phyloP scores from a whole-genome alignment of 2,329 filamentous ascomycete genomes.

The Stemphylium beticola region DNA sequence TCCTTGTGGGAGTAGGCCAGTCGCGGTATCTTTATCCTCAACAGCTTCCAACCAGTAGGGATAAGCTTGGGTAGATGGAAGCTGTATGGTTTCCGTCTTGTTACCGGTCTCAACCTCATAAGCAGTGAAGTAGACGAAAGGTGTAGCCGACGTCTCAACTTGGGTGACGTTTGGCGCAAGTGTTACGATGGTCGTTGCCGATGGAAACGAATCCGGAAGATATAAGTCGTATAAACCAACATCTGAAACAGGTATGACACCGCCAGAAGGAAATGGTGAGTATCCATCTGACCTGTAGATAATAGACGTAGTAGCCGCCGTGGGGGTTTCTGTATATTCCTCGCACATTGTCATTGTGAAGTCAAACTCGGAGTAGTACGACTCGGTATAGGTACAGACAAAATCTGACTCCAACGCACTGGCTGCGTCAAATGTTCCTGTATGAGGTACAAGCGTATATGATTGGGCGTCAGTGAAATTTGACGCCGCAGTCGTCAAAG shows the following conservation, averaged over 20 bases:
- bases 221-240: slow-evolving; percentile 22
- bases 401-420: slow-evolving; percentile 30
- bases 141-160: slow-evolving; percentile 43
- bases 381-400: slow-evolving; percentile 28
- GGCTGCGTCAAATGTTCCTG: slow-evolving; percentile 34
- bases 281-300: slow-evolving; percentile 31
- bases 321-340: slow-evolving; percentile 36
- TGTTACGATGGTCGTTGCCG: slow-evolving; percentile 31
- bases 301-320: slow-evolving; percentile 40
- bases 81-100: slow-evolving; percentile 42
- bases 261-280: slow-evolving; percentile 29
- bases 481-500: slow-evolving; percentile 20
- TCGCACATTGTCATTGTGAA: slow-evolving; percentile 29
- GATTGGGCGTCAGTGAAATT: slow-evolving; percentile 27
- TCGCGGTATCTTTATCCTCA: slow-evolving; percentile 32
- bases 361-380: slow-evolving; percentile 30
- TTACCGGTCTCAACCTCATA: slow-evolving; percentile 51
- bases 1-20: slow-evolving; percentile 43
- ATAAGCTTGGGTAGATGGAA: slow-evolving; percentile 46
- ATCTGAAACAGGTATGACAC: slow-evolving; percentile 27
- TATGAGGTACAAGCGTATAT: slow-evolving; percentile 29
- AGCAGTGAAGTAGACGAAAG: slow-evolving; percentile 52
- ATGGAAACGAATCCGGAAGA: slow-evolving; percentile 14
- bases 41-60: slow-evolving; percentile 45
- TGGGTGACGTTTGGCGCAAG: slow-evolving; percentile 31